phyloP scores from a whole-genome alignment of 1,284 basidiomycete species.

The Inonotus obliquus region DNA sequence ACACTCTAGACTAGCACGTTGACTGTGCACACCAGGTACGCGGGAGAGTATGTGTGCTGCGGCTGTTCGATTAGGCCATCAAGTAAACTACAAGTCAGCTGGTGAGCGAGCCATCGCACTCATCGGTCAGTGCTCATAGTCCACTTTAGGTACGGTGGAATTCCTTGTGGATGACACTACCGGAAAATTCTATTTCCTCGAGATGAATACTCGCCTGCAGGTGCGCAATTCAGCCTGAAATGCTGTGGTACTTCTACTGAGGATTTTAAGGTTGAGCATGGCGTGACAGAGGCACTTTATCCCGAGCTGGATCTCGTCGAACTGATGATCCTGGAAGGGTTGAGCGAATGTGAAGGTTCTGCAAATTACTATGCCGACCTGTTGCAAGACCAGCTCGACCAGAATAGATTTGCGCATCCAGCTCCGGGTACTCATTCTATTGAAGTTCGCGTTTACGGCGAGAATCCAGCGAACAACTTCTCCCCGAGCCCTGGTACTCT shows the following conservation, averaged over 20 bases:
- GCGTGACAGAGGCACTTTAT: conserved; percentile 57
- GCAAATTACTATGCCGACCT: conserved; percentile 25
- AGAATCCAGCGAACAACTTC: conserved; percentile 58
- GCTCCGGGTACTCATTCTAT: conserved; percentile 41
- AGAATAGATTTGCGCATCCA: conserved; percentile 28
- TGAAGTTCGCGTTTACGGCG: conserved; percentile 63
- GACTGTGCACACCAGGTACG: conserved; percentile 29
- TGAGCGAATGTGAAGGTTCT: conserved; percentile 28
- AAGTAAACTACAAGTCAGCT: conserved; percentile 55
- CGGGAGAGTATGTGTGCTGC: conserved; percentile 46
- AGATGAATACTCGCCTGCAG: conserved; percentile 73
- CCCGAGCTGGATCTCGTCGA: conserved; percentile 60
- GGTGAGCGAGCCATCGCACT: conserved; percentile 31
- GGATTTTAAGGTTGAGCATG: conserved; percentile 55
- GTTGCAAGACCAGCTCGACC: conserved; percentile 26
- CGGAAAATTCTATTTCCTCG: conserved; percentile 63
- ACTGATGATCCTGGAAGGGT: conserved; percentile 58
- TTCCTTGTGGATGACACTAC: conserved; percentile 58
- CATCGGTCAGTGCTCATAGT: neutral
- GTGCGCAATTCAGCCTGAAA: conserved; percentile 26
- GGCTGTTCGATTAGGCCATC: conserved; percentile 46
- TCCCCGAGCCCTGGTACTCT: conserved; percentile 59
- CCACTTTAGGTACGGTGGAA: conserved; percentile 53
- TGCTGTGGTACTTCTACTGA: neutral
- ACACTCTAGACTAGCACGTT: neutral